Percentiles rank a stretch among this genome's conserved stretches.
These are phyloP conservation scores for Xylaria sp. DNA, from an alignment of 2,329 filamentous ascomycete genomes.

Conservation along the genomic window DNA sequence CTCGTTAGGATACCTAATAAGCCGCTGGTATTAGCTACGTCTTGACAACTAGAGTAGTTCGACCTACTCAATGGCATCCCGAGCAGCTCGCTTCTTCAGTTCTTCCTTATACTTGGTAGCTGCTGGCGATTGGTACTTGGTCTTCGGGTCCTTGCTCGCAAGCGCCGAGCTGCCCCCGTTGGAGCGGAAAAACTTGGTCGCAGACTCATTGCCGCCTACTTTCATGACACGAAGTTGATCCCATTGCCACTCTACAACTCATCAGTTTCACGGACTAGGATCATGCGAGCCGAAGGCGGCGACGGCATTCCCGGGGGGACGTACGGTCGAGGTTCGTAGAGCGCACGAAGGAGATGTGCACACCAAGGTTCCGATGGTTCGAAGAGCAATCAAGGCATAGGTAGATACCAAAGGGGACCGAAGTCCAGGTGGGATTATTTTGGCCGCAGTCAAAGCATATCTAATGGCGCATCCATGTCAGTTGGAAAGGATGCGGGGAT, in stretches of 20 bases:
- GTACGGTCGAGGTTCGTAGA: constrained; percentile 98
- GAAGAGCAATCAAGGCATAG: constrained; percentile 97
- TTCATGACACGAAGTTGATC: constrained; percentile 98
- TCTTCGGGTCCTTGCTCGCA: constrained; percentile 95
- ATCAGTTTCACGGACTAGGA: constrained; percentile 41
- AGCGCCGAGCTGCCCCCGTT: constrained; percentile 94
- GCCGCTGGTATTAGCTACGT: constrained; percentile 25
- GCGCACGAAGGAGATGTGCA: constrained; percentile 98
- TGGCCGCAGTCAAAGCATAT: constrained; percentile 98
- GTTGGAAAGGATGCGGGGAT: neutral
- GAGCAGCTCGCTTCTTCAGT: constrained; percentile 83
- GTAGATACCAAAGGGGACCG: constrained; percentile 96
- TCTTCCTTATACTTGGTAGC: constrained; percentile 99
- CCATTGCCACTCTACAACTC: constrained; percentile 89
- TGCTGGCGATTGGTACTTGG: constrained; percentile 94
- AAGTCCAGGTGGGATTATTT: constrained; percentile 99
- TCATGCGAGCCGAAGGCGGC: neutral
- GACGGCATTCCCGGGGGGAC: constrained; percentile 53
- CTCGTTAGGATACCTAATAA: constrained; percentile 78
- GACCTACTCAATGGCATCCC: constrained; percentile 84
- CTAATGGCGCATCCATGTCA: constrained; percentile 50
- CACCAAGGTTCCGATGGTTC: constrained; percentile 96
- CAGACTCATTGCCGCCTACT: constrained; percentile 96
- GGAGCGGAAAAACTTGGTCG: constrained; percentile 97
- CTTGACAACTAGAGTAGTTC: constrained; percentile 31